Evolutionary conservation across 2,329 filamentous ascomycete genomes (phyloP), one percentile per base, ranked within the genome.

Genomic region (Lecanicillium sp.): DNA sequence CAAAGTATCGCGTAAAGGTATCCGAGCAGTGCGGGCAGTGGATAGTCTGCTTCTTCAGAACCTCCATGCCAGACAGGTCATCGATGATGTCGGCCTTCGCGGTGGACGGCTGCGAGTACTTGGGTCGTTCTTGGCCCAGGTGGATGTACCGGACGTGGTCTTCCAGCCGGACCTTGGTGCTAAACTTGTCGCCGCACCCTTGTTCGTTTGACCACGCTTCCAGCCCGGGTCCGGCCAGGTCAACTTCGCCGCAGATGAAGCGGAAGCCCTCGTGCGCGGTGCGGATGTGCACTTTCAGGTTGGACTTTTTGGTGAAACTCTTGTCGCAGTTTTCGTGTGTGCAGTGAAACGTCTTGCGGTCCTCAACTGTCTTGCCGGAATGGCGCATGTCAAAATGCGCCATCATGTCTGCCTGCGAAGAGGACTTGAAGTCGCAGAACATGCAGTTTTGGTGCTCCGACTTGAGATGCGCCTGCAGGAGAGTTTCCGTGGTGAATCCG

Each of bases 131-230:
- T 13, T 61, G 53, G n/a, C 80, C 78, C 18, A 95, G 66, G 57
- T 97, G 90, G 17, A 86, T 75, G 34, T 83, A 87, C 15, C 86
- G 80, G 32, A 96, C 72, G 55, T 97, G 90, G 48, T 92, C 84
- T 57, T 90, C 84, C 0, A 96, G 71, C 20, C 79, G 79, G 14
- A 77, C 73, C 58, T 94, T 95, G 44, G 82, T 84, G 42, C 77
- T 75, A 53, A 94, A 92, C 27, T 74, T 73, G 44, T 79, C 75
- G 3, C 82, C 84, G 53, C 90, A 97, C 13, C 82, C 85, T 36
- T 79, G 69, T 9, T 71, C 61, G 17, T 71, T 72, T 41, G 75
- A 67, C 83, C 87, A 94, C 5, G 60, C 66, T 9, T 65, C 60
- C 2, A 92, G 62, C 32, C 77, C 77, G 7, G 67, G 66, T 5